phyloP scores from a whole-genome alignment of 2,329 filamentous ascomycete species.

The Emericellopsis cladophorae region DNA sequence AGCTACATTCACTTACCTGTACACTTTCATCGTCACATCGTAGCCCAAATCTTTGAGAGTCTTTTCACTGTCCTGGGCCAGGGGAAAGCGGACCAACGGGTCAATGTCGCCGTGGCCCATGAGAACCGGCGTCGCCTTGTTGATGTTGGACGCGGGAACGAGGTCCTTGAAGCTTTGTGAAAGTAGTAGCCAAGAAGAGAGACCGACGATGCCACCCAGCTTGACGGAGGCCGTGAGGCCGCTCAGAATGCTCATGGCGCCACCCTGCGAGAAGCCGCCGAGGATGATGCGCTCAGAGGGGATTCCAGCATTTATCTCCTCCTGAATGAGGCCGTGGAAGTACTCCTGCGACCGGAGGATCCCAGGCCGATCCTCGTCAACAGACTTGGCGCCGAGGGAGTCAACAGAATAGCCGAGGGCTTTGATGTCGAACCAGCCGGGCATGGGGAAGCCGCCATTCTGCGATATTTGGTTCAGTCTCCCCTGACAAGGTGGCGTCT shows the following conservation, averaged over 20 bases:
- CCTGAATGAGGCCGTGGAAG: constrained; percentile 67
- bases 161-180: constrained; percentile 29
- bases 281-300: constrained; percentile 72
- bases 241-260: constrained; percentile 72
- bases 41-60: constrained; percentile 57
- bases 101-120: constrained; percentile 82
- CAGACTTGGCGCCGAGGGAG: constrained; percentile 11
- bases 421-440: constrained; percentile 73
- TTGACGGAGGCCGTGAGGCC: constrained; percentile 62
- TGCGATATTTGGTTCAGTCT: constrained; percentile 15
- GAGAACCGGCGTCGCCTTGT: constrained; percentile 68
- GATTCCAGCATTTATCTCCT: constrained; percentile 72
- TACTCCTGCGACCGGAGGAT: constrained; percentile 62
- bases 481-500: not conserved
- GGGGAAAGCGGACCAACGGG: constrained; percentile 54
- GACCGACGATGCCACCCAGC: constrained; percentile 75
- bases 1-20: constrained; percentile 39
- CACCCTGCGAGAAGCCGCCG: constrained; percentile 78
- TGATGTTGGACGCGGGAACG: constrained; percentile 23
- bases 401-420: constrained; percentile 19
- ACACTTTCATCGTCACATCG: constrained; percentile 64
- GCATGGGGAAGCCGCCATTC: constrained; percentile 71
- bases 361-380: constrained; percentile 55
- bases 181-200: constrained; percentile 73
- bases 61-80: constrained; percentile 56